Conservation (phyloP, 257 asterid genomes). For the Fraxinus anomala region DNA sequence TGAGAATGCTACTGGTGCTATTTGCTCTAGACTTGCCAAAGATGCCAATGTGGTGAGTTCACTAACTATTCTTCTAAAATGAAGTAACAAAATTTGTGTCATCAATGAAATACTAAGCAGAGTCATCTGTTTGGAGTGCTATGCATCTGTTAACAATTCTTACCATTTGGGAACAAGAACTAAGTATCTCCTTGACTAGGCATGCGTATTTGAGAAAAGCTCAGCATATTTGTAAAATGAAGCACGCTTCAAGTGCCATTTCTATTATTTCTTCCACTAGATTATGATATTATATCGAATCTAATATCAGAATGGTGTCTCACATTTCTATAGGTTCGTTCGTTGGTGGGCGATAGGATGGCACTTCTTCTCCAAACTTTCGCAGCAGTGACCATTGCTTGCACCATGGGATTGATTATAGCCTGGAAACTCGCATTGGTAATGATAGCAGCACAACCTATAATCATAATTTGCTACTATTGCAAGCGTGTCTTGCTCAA, state of each 20-base stretch:
- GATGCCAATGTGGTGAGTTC: slow-evolving; percentile 86
- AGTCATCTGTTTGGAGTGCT: background rate
- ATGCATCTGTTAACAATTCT: background rate
- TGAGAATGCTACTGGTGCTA: slow-evolving; percentile 75
- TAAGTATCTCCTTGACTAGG: background rate
- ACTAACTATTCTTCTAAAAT: background rate
- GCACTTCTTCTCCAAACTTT: slow-evolving; percentile 71
- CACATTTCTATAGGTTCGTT: slow-evolving; percentile 60
- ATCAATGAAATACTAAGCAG: background rate
- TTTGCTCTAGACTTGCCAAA: slow-evolving; percentile 84
- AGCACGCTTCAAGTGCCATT: background rate
- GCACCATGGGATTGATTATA: slow-evolving; percentile 76
- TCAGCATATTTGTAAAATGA: too few species aligned
- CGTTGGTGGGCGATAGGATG: slow-evolving; percentile 89
- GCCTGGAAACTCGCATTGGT: slow-evolving; percentile 92
- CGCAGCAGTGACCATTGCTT: slow-evolving; percentile 75
- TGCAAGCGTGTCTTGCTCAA: slow-evolving; percentile 66
- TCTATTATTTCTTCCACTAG: too few species aligned
- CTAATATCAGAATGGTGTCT: background rate
- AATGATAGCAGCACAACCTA: slow-evolving; percentile 83
- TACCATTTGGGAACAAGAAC: background rate
- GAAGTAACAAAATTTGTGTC: background rate
- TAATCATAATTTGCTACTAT: slow-evolving; percentile 68
- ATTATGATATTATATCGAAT: background rate
- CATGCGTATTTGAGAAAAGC: too few species aligned